Percentiles rank a stretch among this genome's conserved stretches.
Conservation (phyloP, 495 filamentous ascomycete genomes). For the Pseudotulostoma volvatum region DNA sequence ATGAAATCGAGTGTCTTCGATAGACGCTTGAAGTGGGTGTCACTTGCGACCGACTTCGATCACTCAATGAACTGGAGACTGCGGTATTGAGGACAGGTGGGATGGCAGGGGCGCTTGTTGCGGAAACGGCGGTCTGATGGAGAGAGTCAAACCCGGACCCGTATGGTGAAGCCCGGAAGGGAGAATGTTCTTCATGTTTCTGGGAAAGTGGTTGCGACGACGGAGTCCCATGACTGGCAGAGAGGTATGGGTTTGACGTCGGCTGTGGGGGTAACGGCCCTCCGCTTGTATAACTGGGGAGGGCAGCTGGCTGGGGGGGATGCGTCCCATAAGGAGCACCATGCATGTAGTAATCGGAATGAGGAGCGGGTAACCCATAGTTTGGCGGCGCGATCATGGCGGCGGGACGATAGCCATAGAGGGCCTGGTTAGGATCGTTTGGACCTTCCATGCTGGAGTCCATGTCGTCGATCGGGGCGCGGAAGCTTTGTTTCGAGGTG, state of each 20-base stretch:
- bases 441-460: conserved; percentile 28
- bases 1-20: conserved; percentile 28
- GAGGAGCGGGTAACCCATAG: conserved; percentile 21
- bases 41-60: conserved; percentile 14
- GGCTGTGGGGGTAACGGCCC: conserved; percentile 18
- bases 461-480: conserved; percentile 46
- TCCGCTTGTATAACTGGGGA: conserved; percentile 22
- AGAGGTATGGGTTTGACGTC: conserved; percentile 27
- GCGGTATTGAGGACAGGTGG: conserved; percentile 17
- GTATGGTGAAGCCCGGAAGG: conserved; percentile 21
- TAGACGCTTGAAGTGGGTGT: conserved; percentile 23
- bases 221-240: conserved; percentile 15
- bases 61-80: conserved; percentile 19
- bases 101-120: conserved; percentile 19
- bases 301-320: conserved; percentile 19
- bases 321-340: conserved; percentile 20
- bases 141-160: conserved; percentile 23
- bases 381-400: conserved; percentile 23
- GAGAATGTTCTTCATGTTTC: conserved; percentile 26
- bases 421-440: conserved; percentile 21
- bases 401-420: conserved; percentile 25
- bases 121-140: conserved; percentile 19
- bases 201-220: conserved; percentile 14
- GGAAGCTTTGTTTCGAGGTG: conserved; percentile 52
- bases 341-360: conserved; percentile 27